Evolutionary conservation across 352 stramenopile species (phyloP), one percentile per base, ranked within the genome.

Genomic region (Globisporangium takayamanum): DNA sequence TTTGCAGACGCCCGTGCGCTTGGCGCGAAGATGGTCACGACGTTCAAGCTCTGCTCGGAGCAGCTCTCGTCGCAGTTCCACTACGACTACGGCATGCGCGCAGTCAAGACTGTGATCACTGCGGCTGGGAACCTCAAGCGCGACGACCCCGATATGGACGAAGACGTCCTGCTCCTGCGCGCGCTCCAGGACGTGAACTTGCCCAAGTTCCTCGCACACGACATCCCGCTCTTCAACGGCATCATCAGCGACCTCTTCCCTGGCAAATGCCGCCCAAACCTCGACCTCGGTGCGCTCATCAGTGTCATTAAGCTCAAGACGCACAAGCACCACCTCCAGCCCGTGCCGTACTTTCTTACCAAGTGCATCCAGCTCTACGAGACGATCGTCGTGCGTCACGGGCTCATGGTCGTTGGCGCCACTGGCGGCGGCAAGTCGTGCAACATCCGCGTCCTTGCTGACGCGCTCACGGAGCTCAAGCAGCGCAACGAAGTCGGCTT

Each of bases 321-420:
- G 28, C 69, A 87, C 26, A 78, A 84, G 18, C 72, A 80, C 50
- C 88, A 85, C 45, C 67, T 98, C 1, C 92, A 98, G 52, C 79
- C 88, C 0, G 85, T 89, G 7, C 77, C 88, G 3, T 97, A 96
- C 53, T 97, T 98, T 55, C 80, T 97, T 44, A 94, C 92, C 3
- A 98, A 98, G 71, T 90, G 76, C 51, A 97, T 98, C 47, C 93
- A 98, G 62, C 70, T 98, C 1, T 98, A 97, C 63, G 94, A 98
- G 66, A 98, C 90, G 5, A 95, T 97, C 33, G 76, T 95, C 14
- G 96, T 97, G 16, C 84, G 95, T 16, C 95, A 98, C 66, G 96
- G 95, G 28, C 91, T 98, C 52, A 98, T 98, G 94, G 82, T 98
- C 2, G 94, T 98, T 2, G 93, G 95, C 2, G 76, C 90, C 11